Base-by-base conservation (phyloP, 1,139 yeast genomes). In the Komagataea norvegica region DNA sequence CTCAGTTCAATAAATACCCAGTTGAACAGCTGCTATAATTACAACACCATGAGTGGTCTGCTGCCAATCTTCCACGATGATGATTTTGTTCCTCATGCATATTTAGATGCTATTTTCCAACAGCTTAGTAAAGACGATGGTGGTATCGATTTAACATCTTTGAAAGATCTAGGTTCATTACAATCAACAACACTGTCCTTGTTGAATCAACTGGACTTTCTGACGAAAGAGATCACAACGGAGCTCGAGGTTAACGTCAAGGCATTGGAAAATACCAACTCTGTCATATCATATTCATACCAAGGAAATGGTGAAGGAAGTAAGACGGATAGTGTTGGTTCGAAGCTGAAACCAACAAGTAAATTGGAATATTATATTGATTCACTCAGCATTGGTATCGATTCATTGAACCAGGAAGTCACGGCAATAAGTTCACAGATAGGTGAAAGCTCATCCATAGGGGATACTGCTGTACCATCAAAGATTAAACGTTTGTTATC, bases 311-410 rank as follows among this genome's bases (percentile, higher is more conserved):
- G 26, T 18, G 22, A 14, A 8, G n/a, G 41, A 8, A 29, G 21
- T 16, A 23, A 30, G 14, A 17, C 14, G 8, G n/a, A 11, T 3
- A 26, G 31, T 24, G 16, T 29, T 7, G 39, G 37, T 15, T 44
- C 47, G 8, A 48, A 49, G 17, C 29, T 57, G 15, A 57, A 55
- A 19, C 65, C 68, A 6, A 59, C 66, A 20, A 73, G 82, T 8
- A 65, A 85, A 45, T 57, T 82, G 36, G 81, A 79, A 48, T 80
- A 80, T 54, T 79, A 79, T 51, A 60, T 78, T 28, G 79, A 77
- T 36, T 71, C 79, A 3, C 59, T 81, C 29, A 69, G 73, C 25
- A 72, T 76, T 39, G 72, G 86, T 1, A 72, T 79, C 20, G 62
- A 71, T 26, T 65, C 82, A 2, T 55, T 80, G 22, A 70, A 75